Conservation (phyloP, 768 basidiomycete genomes). For the Amanita pallidorosea region DNA sequence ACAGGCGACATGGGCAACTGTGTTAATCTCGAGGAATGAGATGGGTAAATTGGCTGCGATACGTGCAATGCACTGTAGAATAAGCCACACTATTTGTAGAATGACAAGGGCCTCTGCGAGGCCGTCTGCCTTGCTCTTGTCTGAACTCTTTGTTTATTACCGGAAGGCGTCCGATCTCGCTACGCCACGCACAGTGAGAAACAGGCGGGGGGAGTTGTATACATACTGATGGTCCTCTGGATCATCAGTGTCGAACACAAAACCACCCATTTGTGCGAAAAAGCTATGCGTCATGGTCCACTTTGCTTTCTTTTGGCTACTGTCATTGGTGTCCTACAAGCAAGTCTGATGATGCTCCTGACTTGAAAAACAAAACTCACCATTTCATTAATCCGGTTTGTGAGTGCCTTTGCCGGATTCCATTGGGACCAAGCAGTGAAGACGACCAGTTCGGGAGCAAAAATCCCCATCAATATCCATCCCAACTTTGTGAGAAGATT, state of each 20-base stretch:
- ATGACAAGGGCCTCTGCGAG: constrained; percentile 14
- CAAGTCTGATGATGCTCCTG: not conserved
- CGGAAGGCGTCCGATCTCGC: not conserved
- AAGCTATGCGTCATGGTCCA: not conserved
- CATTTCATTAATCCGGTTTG: not conserved
- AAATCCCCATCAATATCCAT: not conserved
- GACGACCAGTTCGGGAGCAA: not conserved
- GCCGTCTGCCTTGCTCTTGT: constrained; percentile 17
- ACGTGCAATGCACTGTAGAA: constrained; percentile 9
- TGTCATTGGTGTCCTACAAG: not conserved
- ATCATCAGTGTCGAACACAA: not conserved
- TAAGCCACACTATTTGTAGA: constrained; percentile 15
- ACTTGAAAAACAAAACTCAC: no score
- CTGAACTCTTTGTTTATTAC: constrained; percentile 9
- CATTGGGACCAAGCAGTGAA: not conserved
- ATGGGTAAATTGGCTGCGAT: constrained; percentile 2
- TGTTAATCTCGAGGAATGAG: constrained; percentile 11
- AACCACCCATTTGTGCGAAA: not conserved
- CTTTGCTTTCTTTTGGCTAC: not conserved
- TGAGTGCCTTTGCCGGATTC: not conserved
- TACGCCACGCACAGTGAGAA: not conserved
- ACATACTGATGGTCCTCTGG: not conserved
- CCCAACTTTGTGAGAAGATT: not conserved
- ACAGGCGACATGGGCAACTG: constrained; percentile 9
- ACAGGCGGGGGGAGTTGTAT: not conserved